Evolutionary conservation across 371 early-diverging fungal species (phyloP), one percentile per base, ranked within the genome.

Genomic region (Fennellomyces sp.): DNA sequence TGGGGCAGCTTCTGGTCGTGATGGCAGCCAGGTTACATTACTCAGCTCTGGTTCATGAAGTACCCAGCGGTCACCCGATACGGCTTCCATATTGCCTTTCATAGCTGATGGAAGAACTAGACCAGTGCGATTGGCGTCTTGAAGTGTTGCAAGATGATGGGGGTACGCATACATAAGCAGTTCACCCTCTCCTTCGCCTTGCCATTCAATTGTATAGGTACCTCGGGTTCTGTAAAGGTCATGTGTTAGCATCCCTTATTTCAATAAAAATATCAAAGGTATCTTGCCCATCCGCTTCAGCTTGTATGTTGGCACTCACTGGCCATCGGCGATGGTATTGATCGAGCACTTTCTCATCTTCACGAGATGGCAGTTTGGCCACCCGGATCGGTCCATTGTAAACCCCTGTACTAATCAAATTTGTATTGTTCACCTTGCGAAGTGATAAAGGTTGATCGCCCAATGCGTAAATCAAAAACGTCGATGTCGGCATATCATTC

Each of bases 41-140:
- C 50, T 70, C 25, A 61, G 61, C 41, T 76, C 63, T 0, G 73
- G 63, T 52, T 90, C 86, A 29, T 62, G 42, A n/a, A 90, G 57
- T 6, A 69, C 73, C 86, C 91, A 91, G 2, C 59, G 58, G 36
- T 79, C 68, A 3, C 90, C 88, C 0, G 73, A 53, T 0, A 90
- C 83, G 0, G 88, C 90, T 2, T 73, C 67, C 86, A 92, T 82
- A 25, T 75, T 61, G 1, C 92, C 92, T 63, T 91, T 91, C 35
- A 87, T 70, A 19, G 81, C 75, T 27, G 82, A 86, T 62, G 60
- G 67, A 12, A 78, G 52, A 3, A 33, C 53, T 8, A 82, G 28
- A 0, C 47, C n/a, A 25, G 73, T 65, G 28, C 57, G 25, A 51
- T 65, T 29, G 4, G 60, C 17, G 27, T 31, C 31, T 57, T 67